Base-by-base conservation (phyloP, 2,329 filamentous ascomycete species). In the Clarireedia paspali region DNA sequence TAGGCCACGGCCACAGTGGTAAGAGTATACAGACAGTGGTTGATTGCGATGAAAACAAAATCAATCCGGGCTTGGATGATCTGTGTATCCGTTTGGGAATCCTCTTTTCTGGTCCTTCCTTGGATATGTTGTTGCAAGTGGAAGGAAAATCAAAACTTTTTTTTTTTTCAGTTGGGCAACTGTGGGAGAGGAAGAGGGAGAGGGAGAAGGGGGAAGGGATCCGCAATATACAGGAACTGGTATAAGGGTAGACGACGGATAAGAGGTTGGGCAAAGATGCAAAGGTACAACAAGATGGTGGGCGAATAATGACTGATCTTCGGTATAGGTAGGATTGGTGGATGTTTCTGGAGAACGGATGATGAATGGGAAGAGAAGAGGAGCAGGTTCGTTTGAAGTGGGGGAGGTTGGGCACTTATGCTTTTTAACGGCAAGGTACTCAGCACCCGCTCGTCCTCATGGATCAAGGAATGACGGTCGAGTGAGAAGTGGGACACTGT, bases 391-490 rank as follows among this genome's bases (percentile, higher is more conserved):
- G 50, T 38, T 55, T 58, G 47, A 47, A 57, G 50, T 56, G 56
- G 20, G 57, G 63, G 51, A 53, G 53, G 57, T 53, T 58, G 58
- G 56, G 52, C 56, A 64, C 63, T 66, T 67, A 66, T 66, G 62
- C 56, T 62, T 58, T 53, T 60, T 53, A 45, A 57, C 10, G 27
- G 27, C 9, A 30, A 30, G 27, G 27, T 3, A 30, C 7, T 3
- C 15, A 44, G 40, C 7, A n/a, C 20, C n/a, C 17, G n/a, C 40
- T 17, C n/a, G 20, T 44, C n/a, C n/a, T 44, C n/a, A 44, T 39
- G 38, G 36, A 47, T 24, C 45, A 49, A 36, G 49, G 36, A 44
- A 42, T 44, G 20, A 17, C 20, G 10, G 40, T 17, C 20, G n/a
- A 44, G 20, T 10, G 20, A 17, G n/a, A n/a, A 23, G 9, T 17